Evolutionary conservation across 257 asterid species (phyloP).

Genomic region (Plantago elongata): DNA sequence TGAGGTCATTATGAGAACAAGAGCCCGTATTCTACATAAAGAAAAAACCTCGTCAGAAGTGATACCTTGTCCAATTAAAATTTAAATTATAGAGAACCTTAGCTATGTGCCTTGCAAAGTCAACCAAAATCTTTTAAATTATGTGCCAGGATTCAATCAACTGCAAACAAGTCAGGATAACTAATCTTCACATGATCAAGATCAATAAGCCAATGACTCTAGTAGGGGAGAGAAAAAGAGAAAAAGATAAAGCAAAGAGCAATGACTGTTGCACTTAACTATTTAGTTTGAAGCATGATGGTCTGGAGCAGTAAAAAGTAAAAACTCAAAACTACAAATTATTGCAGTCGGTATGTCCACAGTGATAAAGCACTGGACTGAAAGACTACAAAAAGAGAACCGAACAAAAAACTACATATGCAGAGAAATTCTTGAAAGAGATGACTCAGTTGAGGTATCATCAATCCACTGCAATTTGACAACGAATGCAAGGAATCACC

Average conservation of each 20-base stretch:
- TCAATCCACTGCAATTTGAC: constrained; percentile 5
- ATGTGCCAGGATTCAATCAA: not conserved
- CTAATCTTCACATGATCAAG: not conserved
- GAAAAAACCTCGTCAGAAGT: constrained; percentile 13
- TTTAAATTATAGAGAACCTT: not conserved
- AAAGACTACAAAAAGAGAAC: constrained; percentile 17
- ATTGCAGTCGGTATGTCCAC: not conserved
- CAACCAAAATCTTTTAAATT: not conserved
- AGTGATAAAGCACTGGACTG: not conserved
- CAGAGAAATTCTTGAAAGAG: not conserved
- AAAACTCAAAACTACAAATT: not conserved
- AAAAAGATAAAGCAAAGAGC: too few relatives aligned
- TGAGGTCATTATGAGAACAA: constrained; percentile 41
- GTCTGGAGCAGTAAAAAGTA: not conserved
- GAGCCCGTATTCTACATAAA: constrained; percentile 47
- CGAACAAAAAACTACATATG: constrained; percentile 2
- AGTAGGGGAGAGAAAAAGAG: too few relatives aligned
- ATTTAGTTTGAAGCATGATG: not conserved
- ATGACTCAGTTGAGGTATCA: constrained; percentile 10
- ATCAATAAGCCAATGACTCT: not conserved
- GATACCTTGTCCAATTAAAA: constrained; percentile 3
- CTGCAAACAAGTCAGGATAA: too few relatives aligned
- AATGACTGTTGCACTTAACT: too few relatives aligned
- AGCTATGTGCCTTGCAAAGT: constrained; percentile 1
- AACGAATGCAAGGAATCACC: constrained; percentile 37